These are phyloP conservation scores for Plectranthus barbatus DNA, from an alignment of 257 asterid species.

Conservation along the genomic window DNA sequence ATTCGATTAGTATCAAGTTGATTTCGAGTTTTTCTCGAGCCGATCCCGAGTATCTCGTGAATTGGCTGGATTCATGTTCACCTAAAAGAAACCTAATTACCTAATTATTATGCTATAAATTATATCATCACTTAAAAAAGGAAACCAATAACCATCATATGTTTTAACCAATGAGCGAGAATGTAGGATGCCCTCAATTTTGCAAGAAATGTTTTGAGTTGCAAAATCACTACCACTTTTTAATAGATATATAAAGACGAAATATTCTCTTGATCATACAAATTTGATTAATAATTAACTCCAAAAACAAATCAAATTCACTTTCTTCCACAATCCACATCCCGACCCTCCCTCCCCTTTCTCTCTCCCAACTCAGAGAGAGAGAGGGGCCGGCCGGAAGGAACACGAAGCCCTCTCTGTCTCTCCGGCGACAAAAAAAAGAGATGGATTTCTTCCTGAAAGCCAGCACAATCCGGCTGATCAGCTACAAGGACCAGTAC, in stretches of 20 bases:
- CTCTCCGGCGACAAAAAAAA: background rate
- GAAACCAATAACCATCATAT: background rate
- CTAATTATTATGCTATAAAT: too few relatives aligned
- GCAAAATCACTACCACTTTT: too few relatives aligned
- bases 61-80: too few relatives aligned
- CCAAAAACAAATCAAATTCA: too few relatives aligned
- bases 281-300: too few relatives aligned
- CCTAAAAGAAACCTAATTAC: too few relatives aligned
- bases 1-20: too few relatives aligned
- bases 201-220: background rate
- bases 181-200: slow-evolving; percentile 1
- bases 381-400: background rate
- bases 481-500: slow-evolving; percentile 46
- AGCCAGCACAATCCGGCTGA: slow-evolving; percentile 40
- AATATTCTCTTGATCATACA: too few relatives aligned
- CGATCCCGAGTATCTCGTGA: too few relatives aligned
- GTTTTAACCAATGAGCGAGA: background rate
- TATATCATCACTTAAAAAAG: too few relatives aligned
- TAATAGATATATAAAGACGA: too few relatives aligned
- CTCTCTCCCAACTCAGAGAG: background rate
- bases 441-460: slow-evolving; percentile 55
- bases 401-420: background rate
- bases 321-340: background rate
- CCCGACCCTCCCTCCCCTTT: background rate
- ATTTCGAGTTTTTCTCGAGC: too few relatives aligned